Base-by-base conservation (phyloP, 495 filamentous ascomycete species). In the Neurospora pannonica region DNA sequence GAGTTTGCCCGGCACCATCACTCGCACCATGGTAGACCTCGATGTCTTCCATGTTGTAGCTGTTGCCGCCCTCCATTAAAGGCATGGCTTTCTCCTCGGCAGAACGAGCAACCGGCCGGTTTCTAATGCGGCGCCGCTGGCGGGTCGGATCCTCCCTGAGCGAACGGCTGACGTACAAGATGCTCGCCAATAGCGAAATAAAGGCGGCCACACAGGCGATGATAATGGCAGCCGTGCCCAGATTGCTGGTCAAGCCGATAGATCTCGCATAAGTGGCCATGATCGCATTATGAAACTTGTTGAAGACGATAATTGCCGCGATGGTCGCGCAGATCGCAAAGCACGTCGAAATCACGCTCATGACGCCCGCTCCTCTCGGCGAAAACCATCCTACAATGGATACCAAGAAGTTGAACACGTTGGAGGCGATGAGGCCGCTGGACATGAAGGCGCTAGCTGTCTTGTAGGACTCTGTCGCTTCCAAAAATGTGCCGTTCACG, bases 261-360 rank as follows among this genome's bases (percentile, higher is more conserved):
- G n/a, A 38, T 40, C 37, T 43, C 62, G n/a, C 84, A 77, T 67
- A 67, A 17, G 76, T 76, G 48, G 70, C 74, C 71, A 82, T 82
- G 72, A 82, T 78, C 28, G 78, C 71, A 34, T 62, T 46, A n/a
- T 74, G 73, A 34, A 84, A 37, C 38, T 75, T 77, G 38, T 71
- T 71, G 72, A 80, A 84, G 19, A 75, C 72, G 8, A 81, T 78
- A 24, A 74, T 70, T 24, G 75, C 76, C 10, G 77, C 75, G 62
- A 80, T 77, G 34, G 78, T 78, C 0, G 80, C 78, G 8, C 79
- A 76, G n/a, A 82, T 70, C 0, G 82, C 74, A 28, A 84, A 71
- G 38, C 82, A 15, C 7, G 78, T 78, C 15, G 77, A 76, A 31
- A 84, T 24, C 19, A 36, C 71, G 70, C 79, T 77, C 24, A 75